Conservation (phyloP, 768 basidiomycete species). For the Macrolepiota fuliginosa region DNA sequence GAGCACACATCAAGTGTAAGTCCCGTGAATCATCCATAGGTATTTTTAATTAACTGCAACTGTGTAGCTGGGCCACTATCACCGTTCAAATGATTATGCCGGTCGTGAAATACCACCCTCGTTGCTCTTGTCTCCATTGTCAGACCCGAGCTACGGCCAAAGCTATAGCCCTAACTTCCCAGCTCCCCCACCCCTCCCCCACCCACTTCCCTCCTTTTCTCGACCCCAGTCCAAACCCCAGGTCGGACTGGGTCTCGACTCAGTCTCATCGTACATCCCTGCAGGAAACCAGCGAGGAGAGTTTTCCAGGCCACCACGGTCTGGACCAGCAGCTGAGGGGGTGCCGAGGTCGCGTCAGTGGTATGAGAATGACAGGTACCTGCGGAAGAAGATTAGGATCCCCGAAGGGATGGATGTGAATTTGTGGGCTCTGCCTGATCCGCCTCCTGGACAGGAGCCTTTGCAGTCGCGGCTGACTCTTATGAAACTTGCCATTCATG, state of each 20-base stretch:
- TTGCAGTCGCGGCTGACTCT: slow-evolving; percentile 25
- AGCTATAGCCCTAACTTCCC: not conserved
- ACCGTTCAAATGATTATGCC: not conserved
- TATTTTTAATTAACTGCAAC: not conserved
- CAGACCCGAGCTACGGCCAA: not conserved
- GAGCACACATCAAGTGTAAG: not conserved
- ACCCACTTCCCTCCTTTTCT: not conserved
- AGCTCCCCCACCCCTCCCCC: not conserved
- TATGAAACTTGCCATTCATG: slow-evolving; percentile 63
- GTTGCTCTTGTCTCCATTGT: not conserved
- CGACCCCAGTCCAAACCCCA: not conserved
- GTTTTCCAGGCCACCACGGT: not conserved
- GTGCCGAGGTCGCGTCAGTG: slow-evolving; percentile 14
- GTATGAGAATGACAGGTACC: slow-evolving; percentile 37
- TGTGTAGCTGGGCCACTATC: not conserved
- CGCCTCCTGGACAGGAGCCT: slow-evolving; percentile 36
- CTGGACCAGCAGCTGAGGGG: not conserved
- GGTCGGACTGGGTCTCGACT: not conserved
- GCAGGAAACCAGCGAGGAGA: not conserved
- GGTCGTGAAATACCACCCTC: not conserved
- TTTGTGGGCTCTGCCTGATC: slow-evolving; percentile 39
- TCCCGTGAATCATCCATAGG: not conserved
- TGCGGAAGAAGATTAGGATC: slow-evolving; percentile 40
- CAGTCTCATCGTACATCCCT: not conserved
- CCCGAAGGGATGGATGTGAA: slow-evolving; percentile 24